Conservation (phyloP, 768 basidiomycete species). For the Dentipellis sp. region DNA sequence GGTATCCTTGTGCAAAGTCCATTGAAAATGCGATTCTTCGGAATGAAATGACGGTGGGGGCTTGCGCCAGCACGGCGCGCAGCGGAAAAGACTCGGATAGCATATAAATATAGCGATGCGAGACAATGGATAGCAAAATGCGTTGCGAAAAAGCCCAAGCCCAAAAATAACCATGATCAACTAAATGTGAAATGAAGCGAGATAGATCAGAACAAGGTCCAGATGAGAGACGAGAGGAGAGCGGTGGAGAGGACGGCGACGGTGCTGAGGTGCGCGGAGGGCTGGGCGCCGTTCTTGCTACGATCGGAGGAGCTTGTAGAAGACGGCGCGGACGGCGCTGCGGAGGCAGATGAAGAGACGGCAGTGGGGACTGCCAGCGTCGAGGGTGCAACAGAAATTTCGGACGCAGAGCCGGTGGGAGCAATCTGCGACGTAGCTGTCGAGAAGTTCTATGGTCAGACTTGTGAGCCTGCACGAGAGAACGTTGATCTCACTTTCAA, state of each 20-base stretch:
- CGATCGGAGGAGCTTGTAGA: neutral
- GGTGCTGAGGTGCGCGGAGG: neutral
- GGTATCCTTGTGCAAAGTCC: too few relatives aligned
- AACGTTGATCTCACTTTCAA: slow-evolving; percentile 21
- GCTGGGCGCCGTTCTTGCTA: neutral
- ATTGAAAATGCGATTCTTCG: too few relatives aligned
- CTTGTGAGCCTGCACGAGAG: neutral
- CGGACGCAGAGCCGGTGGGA: neutral
- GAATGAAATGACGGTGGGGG: too few relatives aligned
- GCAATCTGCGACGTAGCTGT: slow-evolving; percentile 8
- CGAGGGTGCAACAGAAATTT: neutral
- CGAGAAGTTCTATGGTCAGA: neutral
- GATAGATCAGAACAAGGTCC: neutral
- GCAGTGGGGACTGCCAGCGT: neutral
- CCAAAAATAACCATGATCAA: too few relatives aligned
- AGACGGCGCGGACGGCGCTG: neutral
- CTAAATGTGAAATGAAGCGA: neutral
- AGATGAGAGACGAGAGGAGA: neutral
- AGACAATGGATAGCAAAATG: neutral
- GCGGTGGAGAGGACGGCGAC: neutral
- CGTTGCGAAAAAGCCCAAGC: neutral
- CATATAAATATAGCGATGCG: too few relatives aligned
- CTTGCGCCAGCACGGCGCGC: too few relatives aligned
- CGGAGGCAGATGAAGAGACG: neutral
- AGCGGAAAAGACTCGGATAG: too few relatives aligned